Percentiles rank a stretch among this genome's conserved stretches.
Evolutionary conservation across 495 filamentous ascomycete genomes (phyloP).

Genomic region (Terfezia boudieri): DNA sequence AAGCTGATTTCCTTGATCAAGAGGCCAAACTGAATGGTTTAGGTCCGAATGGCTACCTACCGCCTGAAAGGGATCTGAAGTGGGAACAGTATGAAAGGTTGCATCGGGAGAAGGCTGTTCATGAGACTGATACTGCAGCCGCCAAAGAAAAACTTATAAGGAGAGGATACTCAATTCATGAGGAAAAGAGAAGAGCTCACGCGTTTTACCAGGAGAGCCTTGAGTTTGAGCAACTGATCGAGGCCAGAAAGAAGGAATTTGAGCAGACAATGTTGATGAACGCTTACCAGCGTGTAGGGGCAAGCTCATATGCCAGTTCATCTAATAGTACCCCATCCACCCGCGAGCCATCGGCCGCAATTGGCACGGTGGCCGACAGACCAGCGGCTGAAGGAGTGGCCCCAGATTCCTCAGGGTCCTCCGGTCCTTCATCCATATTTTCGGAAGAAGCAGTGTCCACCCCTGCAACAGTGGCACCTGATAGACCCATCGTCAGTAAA

Average conservation of each 20-base stretch:
- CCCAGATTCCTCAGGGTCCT: no score
- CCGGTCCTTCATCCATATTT: no score
- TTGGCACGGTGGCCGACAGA: no score
- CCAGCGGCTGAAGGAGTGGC: no score
- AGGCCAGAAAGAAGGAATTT: constrained; percentile 1
- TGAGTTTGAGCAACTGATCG: not conserved
- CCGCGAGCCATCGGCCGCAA: no score
- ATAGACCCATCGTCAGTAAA: no score
- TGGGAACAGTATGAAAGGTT: not conserved
- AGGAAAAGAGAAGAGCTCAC: not conserved
- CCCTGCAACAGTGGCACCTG: no score
- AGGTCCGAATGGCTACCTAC: not conserved
- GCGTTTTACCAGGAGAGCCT: no score
- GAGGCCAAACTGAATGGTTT: not conserved
- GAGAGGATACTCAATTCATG: not conserved
- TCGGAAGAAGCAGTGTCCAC: no score
- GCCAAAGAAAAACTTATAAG: not conserved
- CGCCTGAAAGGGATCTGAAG: not conserved
- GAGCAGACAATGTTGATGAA: not conserved
- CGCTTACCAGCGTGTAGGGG: no score
- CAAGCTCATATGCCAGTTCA: no score
- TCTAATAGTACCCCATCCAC: no score
- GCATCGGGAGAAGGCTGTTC: not conserved
- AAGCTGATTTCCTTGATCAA: not conserved
- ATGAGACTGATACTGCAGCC: constrained; percentile 5